These are phyloP conservation scores for Mycena alexandri DNA, from an alignment of 768 basidiomycete species.

Conservation along the genomic window DNA sequence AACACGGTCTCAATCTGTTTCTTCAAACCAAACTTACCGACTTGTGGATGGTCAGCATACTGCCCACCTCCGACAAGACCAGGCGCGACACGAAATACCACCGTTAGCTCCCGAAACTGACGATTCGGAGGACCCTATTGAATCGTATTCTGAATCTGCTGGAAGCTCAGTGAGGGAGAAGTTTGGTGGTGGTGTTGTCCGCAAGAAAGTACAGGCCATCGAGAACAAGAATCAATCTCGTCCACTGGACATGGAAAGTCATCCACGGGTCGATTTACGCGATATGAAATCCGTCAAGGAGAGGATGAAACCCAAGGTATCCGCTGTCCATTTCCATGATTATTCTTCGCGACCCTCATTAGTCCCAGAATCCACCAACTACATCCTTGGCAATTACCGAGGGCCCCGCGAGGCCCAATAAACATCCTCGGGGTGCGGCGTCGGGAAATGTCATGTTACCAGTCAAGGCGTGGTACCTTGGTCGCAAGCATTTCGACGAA, in stretches of 20 bases:
- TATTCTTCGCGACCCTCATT: background rate
- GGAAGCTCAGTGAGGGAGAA: background rate
- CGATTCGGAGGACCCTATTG: conserved; percentile 19
- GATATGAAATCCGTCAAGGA: conserved; percentile 6
- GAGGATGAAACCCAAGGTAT: conserved; percentile 28
- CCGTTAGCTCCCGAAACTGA: conserved; percentile 20
- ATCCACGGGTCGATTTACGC: background rate
- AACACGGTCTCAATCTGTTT: background rate
- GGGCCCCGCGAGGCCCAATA: background rate
- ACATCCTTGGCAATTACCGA: background rate
- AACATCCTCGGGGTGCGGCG: background rate
- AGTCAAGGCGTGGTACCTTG: conserved; percentile 44
- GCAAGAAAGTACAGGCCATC: background rate
- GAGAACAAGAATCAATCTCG: background rate
- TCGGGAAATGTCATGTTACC: conserved; percentile 29
- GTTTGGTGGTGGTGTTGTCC: background rate
- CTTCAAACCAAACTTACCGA: background rate
- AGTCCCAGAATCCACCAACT: conserved; percentile 5
- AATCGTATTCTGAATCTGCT: background rate
- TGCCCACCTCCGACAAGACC: background rate
- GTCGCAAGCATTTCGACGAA: conserved; percentile 35
- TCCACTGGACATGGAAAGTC: too few species aligned
- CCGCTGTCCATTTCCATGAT: background rate
- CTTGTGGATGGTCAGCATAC: conserved; percentile 6
- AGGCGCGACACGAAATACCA: background rate